Percentiles rank a stretch among this genome's conserved stretches.
phyloP scores from a whole-genome alignment of 2,329 filamentous ascomycete species.

The Trichoderma pleuroti region DNA sequence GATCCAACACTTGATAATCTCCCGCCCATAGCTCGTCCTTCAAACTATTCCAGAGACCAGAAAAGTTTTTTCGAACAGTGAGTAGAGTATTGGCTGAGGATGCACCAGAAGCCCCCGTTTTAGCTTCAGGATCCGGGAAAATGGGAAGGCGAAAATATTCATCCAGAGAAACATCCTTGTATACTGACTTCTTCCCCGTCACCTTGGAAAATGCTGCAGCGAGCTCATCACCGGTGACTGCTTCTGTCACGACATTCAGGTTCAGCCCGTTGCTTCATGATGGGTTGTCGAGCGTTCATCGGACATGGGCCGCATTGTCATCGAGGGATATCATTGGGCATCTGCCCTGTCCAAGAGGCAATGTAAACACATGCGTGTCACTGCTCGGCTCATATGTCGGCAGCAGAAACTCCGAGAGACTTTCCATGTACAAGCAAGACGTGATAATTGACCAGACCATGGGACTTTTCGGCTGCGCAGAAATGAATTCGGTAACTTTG shows the following conservation, averaged over 20 bases:
- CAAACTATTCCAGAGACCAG: neutral
- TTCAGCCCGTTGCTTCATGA: neutral
- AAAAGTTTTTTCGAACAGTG: neutral
- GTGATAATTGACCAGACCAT: neutral
- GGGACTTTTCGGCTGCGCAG: neutral
- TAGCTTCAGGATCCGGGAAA: neutral
- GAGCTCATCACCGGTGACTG: neutral
- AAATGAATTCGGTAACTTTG: neutral
- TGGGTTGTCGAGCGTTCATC: neutral
- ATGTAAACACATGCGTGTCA: neutral
- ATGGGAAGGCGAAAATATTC: neutral
- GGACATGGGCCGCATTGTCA: neutral
- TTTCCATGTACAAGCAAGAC: neutral
- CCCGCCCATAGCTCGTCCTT: neutral
- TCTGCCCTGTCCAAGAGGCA: neutral
- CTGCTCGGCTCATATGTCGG: neutral
- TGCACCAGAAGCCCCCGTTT: too few relatives aligned
- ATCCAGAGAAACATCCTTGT: neutral
- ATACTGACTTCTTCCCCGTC: neutral
- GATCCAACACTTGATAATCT: neutral
- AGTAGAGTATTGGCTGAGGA: too few relatives aligned
- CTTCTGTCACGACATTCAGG: neutral
- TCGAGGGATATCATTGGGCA: neutral
- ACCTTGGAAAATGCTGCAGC: neutral
- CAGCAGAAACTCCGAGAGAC: neutral